These are phyloP conservation scores for Fusarium sp. DNA, from an alignment of 2,329 filamentous ascomycete genomes.

Conservation along the genomic window DNA sequence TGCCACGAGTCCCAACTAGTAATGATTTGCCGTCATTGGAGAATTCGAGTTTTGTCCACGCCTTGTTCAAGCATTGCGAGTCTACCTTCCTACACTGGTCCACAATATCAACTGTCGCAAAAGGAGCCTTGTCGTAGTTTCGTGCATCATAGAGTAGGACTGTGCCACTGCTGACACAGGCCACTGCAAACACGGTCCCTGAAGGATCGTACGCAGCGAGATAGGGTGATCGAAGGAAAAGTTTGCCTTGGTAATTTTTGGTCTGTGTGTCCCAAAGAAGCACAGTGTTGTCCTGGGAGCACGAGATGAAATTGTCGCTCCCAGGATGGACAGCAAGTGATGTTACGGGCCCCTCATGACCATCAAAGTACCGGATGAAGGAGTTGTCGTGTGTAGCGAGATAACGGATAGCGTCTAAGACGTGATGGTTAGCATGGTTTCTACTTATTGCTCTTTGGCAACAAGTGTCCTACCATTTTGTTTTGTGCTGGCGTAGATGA, in stretches of 20 bases:
- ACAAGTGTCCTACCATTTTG: slow-evolving; percentile 73
- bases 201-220: slow-evolving; percentile 93
- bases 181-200: slow-evolving; percentile 90
- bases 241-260: slow-evolving; percentile 80
- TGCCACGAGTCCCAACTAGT: slow-evolving; percentile 84
- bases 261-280: slow-evolving; percentile 90
- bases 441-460: neutral
- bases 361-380: slow-evolving; percentile 95
- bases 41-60: slow-evolving; percentile 94
- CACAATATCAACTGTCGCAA: slow-evolving; percentile 84
- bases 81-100: slow-evolving; percentile 64
- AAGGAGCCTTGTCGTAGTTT: slow-evolving; percentile 92
- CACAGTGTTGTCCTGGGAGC: slow-evolving; percentile 89
- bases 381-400: slow-evolving; percentile 94
- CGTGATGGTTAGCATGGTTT: neutral
- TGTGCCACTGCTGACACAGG: slow-evolving; percentile 80
- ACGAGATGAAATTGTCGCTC: slow-evolving; percentile 91
- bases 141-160: slow-evolving; percentile 92
- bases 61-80: slow-evolving; percentile 69
- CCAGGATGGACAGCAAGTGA: slow-evolving; percentile 86
- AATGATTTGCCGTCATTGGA: slow-evolving; percentile 94
- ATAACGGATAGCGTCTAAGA: slow-evolving; percentile 81
- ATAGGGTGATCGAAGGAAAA: slow-evolving; percentile 84
- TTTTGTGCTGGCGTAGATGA: slow-evolving; percentile 96
- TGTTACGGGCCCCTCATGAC: slow-evolving; percentile 87